phyloP scores from a whole-genome alignment of 495 filamentous ascomycete genomes.

The Glutinoglossum americanum region DNA sequence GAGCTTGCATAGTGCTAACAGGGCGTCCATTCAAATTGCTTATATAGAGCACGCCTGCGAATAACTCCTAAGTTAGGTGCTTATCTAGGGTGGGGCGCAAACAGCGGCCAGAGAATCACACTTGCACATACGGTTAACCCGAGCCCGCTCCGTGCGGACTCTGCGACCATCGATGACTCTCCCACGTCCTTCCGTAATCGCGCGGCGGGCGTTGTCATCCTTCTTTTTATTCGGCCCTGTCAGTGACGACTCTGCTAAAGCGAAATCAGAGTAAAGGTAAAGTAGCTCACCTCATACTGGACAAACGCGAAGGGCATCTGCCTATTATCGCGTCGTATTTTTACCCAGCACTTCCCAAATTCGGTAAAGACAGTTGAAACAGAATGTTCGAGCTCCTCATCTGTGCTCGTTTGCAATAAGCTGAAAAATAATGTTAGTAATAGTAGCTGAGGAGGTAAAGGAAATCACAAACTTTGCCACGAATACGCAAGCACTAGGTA shows the following conservation, averaged over 20 bases:
- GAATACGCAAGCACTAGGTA: slow-evolving; percentile 34
- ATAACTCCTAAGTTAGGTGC: background rate
- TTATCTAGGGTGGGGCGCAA: background rate
- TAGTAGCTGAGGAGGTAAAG: background rate
- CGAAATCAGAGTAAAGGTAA: background rate
- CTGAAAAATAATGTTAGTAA: slow-evolving; percentile 11
- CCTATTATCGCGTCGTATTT: slow-evolving; percentile 33
- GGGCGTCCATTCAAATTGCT: background rate
- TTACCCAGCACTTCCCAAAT: slow-evolving; percentile 36
- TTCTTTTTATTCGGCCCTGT: slow-evolving; percentile 13
- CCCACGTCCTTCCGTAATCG: slow-evolving; percentile 25
- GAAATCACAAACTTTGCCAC: slow-evolving; percentile 34
- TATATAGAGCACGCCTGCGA: background rate
- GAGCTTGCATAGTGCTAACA: slow-evolving; percentile 10
- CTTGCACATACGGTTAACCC: slow-evolving; percentile 26
- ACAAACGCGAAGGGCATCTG: slow-evolving; percentile 43
- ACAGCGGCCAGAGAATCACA: too few species aligned
- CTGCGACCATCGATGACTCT: slow-evolving; percentile 30
- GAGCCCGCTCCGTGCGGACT: slow-evolving; percentile 34
- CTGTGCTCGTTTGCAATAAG: slow-evolving; percentile 25
- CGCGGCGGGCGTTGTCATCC: slow-evolving; percentile 24
- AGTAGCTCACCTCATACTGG: slow-evolving; percentile 32
- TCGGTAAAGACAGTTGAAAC: slow-evolving; percentile 27
- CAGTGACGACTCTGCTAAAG: slow-evolving; percentile 6
- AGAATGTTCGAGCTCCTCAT: slow-evolving; percentile 27